Conservation (phyloP, 2,329 filamentous ascomycete genomes). For the Penicillium occitanis region DNA sequence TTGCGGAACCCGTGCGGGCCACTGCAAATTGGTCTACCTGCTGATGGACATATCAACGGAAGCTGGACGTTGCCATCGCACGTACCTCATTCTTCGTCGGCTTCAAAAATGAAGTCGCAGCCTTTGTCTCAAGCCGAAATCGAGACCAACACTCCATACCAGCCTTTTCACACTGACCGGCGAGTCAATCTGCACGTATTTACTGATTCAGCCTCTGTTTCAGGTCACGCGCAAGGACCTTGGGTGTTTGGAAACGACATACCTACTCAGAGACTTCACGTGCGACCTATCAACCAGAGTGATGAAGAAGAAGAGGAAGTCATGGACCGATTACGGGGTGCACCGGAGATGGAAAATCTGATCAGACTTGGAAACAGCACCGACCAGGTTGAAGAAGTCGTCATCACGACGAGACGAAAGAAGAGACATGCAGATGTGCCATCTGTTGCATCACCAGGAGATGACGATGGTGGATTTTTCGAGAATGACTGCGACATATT, state of each 20-base stretch:
- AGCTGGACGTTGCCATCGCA: conserved; percentile 45
- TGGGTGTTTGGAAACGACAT: conserved; percentile 59
- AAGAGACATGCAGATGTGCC: conserved; percentile 46
- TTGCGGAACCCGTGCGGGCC: conserved; percentile 61
- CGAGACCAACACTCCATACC: conserved; percentile 92
- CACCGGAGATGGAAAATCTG: conserved; percentile 50
- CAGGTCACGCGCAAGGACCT: conserved; percentile 31
- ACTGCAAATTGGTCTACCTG: conserved; percentile 57
- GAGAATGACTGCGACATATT: conserved; percentile 91
- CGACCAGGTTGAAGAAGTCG: conserved; percentile 70
- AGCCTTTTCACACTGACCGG: conserved; percentile 90
- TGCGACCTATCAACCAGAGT: conserved; percentile 45
- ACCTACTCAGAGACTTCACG: conserved; percentile 48
- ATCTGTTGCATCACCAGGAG: conserved; percentile 42
- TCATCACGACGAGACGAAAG: conserved; percentile 75
- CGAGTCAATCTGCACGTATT: conserved; percentile 77
- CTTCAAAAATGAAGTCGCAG: conserved; percentile 45
- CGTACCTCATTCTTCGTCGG: conserved; percentile 44
- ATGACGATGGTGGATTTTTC: conserved; percentile 71
- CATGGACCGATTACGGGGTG: conserved; percentile 31
- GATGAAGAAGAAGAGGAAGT: conserved; percentile 36
- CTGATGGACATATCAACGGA: conserved; percentile 37
- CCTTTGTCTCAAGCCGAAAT: conserved; percentile 79
- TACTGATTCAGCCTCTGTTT: conserved; percentile 44
- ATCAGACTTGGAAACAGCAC: conserved; percentile 54